Evolutionary conservation across 176 grass and related monocot genomes (phyloP), one percentile per base, ranked within the genome.

Genomic region (Elymus sibiricus): DNA sequence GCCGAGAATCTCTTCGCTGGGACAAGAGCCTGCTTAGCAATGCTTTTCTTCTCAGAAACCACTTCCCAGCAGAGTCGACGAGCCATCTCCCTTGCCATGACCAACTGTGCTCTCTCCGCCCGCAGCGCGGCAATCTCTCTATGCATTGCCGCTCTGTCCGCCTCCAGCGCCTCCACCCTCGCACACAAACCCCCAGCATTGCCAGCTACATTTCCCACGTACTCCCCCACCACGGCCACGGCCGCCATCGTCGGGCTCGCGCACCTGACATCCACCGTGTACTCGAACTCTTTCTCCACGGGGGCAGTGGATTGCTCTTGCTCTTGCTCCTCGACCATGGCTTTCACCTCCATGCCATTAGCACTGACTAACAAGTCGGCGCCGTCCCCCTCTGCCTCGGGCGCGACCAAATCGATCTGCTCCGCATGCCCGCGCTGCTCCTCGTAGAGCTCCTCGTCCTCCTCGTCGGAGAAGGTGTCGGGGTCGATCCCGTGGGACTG

Each of bases 101-200:
- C 75, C 70, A 95, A 65, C 77, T 98, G 90, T 9, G 85, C 90
- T 47, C 92, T 98, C 64, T 98, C 95, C 1, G 89, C 83, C 11
- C 91, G 81, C 63, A 95, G 49, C 2, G 88, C 87, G 7, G 90
- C 82, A 14, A 95, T 91, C 49, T 95, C 91, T 82, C 82, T 90
- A 35, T 82, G 80, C 79, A 93, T 83, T 16, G 83, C 84, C 9
- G 78, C 87, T 60, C 90, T 93, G 82, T 92, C 90, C 2, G 87
- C 89, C 75, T 98, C 95, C 22, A 95, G 90, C 43, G 87, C 87
- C 76, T 98, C 92, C 25, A 95, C 74, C 79, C 93, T 98, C 11
- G 80, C 82, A 32, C 86, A 86, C 35, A 95, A 87, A 14, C 81
- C 89, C 53, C 43, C 88, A 0, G 82, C 68, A 46, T 77, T 85